Evolutionary conservation across 768 basidiomycete species (phyloP).

Genomic region (Collybiopsis luxurians): DNA sequence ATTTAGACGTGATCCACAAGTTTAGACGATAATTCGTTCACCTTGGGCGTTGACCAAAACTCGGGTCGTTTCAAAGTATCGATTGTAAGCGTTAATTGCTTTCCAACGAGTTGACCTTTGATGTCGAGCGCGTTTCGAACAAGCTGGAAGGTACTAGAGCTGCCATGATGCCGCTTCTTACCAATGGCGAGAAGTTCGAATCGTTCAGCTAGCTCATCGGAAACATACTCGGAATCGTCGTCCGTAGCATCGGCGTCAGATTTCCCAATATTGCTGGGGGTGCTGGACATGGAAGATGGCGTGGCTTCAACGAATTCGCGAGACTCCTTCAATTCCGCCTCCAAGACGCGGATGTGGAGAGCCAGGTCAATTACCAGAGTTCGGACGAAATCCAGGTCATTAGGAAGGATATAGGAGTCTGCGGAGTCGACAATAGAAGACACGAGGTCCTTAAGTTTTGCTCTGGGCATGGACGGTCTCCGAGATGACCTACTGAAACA

Average conservation of each 20-base stretch:
- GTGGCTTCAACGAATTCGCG: not conserved
- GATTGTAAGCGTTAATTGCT: not conserved
- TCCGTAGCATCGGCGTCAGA: not conserved
- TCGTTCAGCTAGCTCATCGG: not conserved
- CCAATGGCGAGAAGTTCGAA: not conserved
- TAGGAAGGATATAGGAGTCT: not conserved
- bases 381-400: not conserved
- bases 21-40: slow-evolving; percentile 6
- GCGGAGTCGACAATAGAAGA: not conserved
- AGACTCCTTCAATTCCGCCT: not conserved
- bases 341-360: not conserved
- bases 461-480: not conserved
- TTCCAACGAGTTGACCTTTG: slow-evolving; percentile 22
- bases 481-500: not conserved
- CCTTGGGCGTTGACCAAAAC: slow-evolving; percentile 22
- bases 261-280: not conserved
- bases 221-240: not conserved
- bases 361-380: slow-evolving; percentile 3
- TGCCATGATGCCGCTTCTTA: slow-evolving; percentile 23
- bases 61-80: slow-evolving; percentile 14
- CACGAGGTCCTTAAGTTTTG: not conserved
- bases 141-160: slow-evolving; percentile 38
- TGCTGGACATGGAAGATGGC: not conserved
- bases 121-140: slow-evolving; percentile 31
- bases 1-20: not conserved